These are phyloP conservation scores for Nothomitra cinnamomea DNA, from an alignment of 2,329 filamentous ascomycete species.

Conservation along the genomic window DNA sequence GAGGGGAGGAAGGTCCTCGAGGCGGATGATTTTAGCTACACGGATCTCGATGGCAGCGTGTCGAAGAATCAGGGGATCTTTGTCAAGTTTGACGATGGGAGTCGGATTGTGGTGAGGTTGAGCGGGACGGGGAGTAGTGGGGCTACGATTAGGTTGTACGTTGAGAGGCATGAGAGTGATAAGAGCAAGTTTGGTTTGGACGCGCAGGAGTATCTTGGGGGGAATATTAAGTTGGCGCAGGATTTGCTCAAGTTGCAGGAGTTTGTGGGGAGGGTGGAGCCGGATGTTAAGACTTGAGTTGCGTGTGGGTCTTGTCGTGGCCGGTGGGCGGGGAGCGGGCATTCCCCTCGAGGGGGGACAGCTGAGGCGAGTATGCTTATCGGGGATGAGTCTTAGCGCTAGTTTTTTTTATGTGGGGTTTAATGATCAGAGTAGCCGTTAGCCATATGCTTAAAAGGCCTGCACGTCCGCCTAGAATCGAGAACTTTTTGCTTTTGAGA, in stretches of 20 bases:
- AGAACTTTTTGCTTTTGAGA: too few relatives aligned
- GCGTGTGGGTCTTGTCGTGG: too few relatives aligned
- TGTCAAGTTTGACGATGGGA: slow-evolving; percentile 85
- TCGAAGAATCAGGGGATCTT: slow-evolving; percentile 93
- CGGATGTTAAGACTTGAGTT: slow-evolving; percentile 85
- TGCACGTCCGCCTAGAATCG: too few relatives aligned
- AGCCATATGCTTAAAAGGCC: too few relatives aligned
- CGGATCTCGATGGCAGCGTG: slow-evolving; percentile 91
- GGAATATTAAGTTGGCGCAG: slow-evolving; percentile 72
- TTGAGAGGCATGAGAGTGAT: slow-evolving; percentile 87
- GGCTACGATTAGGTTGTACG: slow-evolving; percentile 89
- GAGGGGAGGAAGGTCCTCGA: slow-evolving; percentile 70
- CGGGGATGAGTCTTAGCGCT: too few relatives aligned
- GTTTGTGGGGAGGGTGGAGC: slow-evolving; percentile 79
- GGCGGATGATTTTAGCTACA: slow-evolving; percentile 95
- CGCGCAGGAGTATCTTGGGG: slow-evolving; percentile 85
- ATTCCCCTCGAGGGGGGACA: too few relatives aligned
- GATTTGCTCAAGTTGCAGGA: slow-evolving; percentile 84
- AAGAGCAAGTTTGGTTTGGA: slow-evolving; percentile 60
- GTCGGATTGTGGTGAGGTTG: slow-evolving; percentile 83
- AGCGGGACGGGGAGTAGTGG: slow-evolving; percentile 91
- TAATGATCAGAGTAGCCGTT: too few relatives aligned
- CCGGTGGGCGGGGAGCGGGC: too few relatives aligned
- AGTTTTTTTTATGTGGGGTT: too few relatives aligned
- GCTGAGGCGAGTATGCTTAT: too few relatives aligned